Percentiles rank a stretch among this genome's conserved stretches.
These are phyloP conservation scores for Olyra latifolia DNA, from an alignment of 176 grass and related monocot species.

Conservation along the genomic window DNA sequence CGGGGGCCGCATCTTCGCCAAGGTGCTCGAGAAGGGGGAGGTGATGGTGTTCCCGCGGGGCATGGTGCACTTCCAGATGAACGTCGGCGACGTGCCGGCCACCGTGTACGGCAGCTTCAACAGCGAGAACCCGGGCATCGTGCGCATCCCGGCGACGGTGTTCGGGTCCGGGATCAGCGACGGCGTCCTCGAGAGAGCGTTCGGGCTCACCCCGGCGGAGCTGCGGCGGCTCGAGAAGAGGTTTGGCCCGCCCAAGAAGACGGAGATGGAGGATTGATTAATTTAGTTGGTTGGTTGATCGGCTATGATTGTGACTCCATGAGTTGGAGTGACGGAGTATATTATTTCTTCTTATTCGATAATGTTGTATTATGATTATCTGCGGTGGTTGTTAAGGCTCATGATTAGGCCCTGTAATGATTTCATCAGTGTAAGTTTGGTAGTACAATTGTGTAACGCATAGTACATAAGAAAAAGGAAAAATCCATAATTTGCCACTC, in stretches of 20 bases:
- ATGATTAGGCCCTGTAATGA: not conserved
- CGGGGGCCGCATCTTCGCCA: conserved; percentile 59
- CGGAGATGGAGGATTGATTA: conserved; percentile 29
- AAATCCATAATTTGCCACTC: too few species aligned
- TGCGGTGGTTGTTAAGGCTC: not conserved
- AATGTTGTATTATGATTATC: conserved; percentile 11
- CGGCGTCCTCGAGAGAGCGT: conserved; percentile 64
- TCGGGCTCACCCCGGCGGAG: conserved; percentile 52
- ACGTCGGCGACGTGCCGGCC: conserved; percentile 62
- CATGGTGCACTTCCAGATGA: conserved; percentile 88
- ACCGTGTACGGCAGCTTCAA: conserved; percentile 69
- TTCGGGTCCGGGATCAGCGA: conserved; percentile 70
- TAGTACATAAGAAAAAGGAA: not conserved
- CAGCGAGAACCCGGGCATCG: conserved; percentile 77
- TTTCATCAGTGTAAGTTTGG: not conserved
- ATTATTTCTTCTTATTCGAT: conserved; percentile 21
- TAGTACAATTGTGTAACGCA: too few species aligned
- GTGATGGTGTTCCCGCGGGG: conserved; percentile 80
- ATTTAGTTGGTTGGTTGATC: not conserved
- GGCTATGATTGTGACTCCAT: not conserved
- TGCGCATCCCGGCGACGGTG: conserved; percentile 63
- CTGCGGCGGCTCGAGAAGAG: conserved; percentile 57
- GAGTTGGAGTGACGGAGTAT: not conserved
- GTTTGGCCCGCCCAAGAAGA: conserved; percentile 52
- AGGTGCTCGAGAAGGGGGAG: conserved; percentile 65